Base-by-base conservation (phyloP, 2,329 filamentous ascomycete genomes). In the Botrytis elliptica region DNA sequence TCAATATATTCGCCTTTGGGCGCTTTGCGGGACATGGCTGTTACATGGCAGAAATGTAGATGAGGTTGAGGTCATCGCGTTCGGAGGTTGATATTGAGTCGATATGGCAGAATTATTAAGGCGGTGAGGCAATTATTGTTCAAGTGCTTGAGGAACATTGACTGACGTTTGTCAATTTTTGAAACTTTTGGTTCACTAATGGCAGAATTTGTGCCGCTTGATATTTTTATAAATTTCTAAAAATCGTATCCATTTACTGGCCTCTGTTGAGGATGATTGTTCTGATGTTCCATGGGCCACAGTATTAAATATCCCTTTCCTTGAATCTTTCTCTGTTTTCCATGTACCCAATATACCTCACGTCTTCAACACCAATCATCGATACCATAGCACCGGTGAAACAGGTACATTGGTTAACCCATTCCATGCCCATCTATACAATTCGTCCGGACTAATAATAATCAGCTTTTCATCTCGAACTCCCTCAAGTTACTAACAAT, bases 1-100 rank as follows among this genome's bases (percentile, higher is more conserved):
- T 98, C 95, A 76, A 99, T 98, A 82, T 98, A 98, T 83, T 98
- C 95, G 83, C 93, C 93, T 84, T 94, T 97, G 16, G 89, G 87
- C 69, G 90, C 86, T 81, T 95, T 92, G 79, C 91, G 89, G 76
- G 92, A 92, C 92, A 94, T 94, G n/a, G 40, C 80, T 72, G 66
- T 72, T 75, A 76, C 75, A 77, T 77, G 74, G 70, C 29, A 52
- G 33, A 12, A 10, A 36, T 36, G 66, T 62, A 69, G 49, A 57
- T 69, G n/a, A 52, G 14, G 52, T 69, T 69, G 49, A 59, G 49
- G 49, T 69, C 59, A n/a, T 59, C 18, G 49, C 18, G 49, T 57
- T 69, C 16, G 66, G 38, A 57, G 36, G 18, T 57, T 40, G 38
- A 20, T 42, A 57, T 69, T 57, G 12, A 18, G 49, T 57, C 6